Evolutionary conservation across 1,139 yeast species (phyloP).

Genomic region (Taiozyma sp.): DNA sequence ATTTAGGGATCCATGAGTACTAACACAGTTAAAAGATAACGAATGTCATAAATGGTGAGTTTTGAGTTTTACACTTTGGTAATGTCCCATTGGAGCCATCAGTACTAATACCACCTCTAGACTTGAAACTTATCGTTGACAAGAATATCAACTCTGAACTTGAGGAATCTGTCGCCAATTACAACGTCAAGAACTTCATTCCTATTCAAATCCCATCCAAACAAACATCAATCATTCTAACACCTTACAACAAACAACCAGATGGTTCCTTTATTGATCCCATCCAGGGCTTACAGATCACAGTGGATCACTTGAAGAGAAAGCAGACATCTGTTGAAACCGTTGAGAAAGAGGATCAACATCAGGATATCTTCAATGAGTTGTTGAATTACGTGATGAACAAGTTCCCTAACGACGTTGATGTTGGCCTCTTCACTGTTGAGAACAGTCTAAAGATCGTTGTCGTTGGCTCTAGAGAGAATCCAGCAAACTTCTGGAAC

Average conservation of each 20-base stretch:
- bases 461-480: slow-evolving; percentile 69
- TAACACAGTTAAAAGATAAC: neutral
- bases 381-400: slow-evolving; percentile 34
- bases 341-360: slow-evolving; percentile 22
- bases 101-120: slow-evolving; percentile 5
- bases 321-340: slow-evolving; percentile 49
- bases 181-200: slow-evolving; percentile 39
- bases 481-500: slow-evolving; percentile 78
- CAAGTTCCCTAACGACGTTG: slow-evolving; percentile 42
- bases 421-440: slow-evolving; percentile 35
- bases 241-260: slow-evolving; percentile 38
- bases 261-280: slow-evolving; percentile 43
- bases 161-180: slow-evolving; percentile 34
- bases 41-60: slow-evolving; percentile 6
- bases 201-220: slow-evolving; percentile 31
- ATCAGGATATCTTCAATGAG: slow-evolving; percentile 18
- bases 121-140: slow-evolving; percentile 32
- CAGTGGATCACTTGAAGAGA: slow-evolving; percentile 51
- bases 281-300: slow-evolving; percentile 45
- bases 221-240: slow-evolving; percentile 33
- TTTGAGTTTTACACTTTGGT: neutral
- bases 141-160: slow-evolving; percentile 28
- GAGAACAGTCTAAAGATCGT: slow-evolving; percentile 44
- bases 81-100: neutral
- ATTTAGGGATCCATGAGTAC: neutral